Percentiles rank a stretch among this genome's conserved stretches.
Conservation (phyloP, 768 basidiomycete species). For the Psilocybe azurescens region DNA sequence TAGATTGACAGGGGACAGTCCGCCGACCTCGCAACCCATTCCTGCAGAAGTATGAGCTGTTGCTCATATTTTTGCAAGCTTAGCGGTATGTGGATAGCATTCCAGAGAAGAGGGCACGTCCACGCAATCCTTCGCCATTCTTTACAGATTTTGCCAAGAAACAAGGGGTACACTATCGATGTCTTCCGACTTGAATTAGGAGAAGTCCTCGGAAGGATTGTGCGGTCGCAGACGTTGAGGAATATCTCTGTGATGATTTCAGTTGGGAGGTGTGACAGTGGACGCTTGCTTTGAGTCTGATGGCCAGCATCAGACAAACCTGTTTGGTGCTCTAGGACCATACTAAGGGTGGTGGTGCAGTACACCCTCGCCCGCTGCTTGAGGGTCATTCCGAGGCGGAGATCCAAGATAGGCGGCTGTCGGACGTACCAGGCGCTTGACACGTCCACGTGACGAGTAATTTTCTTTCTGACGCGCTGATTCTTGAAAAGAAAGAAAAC, state of each 20-base stretch:
- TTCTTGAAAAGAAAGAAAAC: too few species aligned
- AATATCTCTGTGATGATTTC: conserved; percentile 9
- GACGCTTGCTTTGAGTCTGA: not conserved
- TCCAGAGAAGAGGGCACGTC: conserved; percentile 6
- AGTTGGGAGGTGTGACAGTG: not conserved
- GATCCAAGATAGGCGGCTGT: too few species aligned
- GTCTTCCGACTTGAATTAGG: too few species aligned
- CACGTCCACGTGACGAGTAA: too few species aligned
- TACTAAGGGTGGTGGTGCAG: too few species aligned
- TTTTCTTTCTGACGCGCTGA: too few species aligned
- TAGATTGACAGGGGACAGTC: conserved; percentile 6
- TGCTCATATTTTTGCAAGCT: not conserved
- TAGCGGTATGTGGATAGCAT: not conserved
- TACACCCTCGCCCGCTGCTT: too few species aligned
- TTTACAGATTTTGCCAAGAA: conserved; percentile 4
- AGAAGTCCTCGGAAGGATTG: not conserved
- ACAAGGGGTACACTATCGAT: not conserved
- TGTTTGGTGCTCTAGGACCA: not conserved
- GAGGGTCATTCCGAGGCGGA: too few species aligned
- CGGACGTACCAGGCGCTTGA: too few species aligned
- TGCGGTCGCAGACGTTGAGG: not conserved
- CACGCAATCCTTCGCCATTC: conserved; percentile 2
- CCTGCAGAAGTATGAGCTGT: not conserved
- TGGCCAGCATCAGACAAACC: not conserved
- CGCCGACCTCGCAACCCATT: not conserved